A percentile compares a stretch with the other conserved stretches of the same genome.
Conservation (phyloP, 371 early-diverging fungal species). For the Mortierella sp. region DNA sequence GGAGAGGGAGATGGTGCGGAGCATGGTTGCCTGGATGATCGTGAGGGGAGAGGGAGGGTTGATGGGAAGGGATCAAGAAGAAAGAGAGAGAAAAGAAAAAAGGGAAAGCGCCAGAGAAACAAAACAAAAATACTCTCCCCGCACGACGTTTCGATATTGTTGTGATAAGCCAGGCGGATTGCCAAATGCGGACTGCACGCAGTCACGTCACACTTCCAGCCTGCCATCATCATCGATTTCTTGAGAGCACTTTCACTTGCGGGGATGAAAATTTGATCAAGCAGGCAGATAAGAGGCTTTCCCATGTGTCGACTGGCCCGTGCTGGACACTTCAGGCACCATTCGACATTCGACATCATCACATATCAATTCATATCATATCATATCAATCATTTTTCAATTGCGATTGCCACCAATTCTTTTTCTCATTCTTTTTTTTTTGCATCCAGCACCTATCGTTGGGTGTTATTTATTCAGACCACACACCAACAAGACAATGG, state of each 20-base stretch:
- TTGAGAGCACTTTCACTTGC: slow-evolving; percentile 5
- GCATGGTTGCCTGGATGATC: slow-evolving; percentile 26
- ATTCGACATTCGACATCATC: background rate
- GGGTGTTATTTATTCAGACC: background rate
- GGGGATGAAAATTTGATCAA: slow-evolving; percentile 5
- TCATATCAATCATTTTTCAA: background rate
- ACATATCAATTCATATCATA: background rate
- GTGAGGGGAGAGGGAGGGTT: slow-evolving; percentile 16
- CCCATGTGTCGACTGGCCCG: background rate
- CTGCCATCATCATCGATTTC: background rate
- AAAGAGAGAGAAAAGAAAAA: slow-evolving; percentile 17
- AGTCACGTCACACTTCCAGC: background rate
- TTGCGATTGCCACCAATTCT: background rate
- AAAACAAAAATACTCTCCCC: slow-evolving; percentile 11
- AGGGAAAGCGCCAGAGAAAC: background rate
- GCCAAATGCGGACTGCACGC: slow-evolving; percentile 3
- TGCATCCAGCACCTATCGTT: background rate
- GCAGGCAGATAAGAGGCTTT: background rate
- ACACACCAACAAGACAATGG: background rate
- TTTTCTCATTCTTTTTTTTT: background rate
- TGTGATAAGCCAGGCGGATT: slow-evolving; percentile 1
- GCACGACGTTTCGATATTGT: background rate
- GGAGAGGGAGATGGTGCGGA: slow-evolving; percentile 40
- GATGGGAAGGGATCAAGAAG: slow-evolving; percentile 18
- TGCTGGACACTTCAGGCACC: background rate